These are phyloP conservation scores for Aspergillus mulundensis DNA, from an alignment of 495 filamentous ascomycete species.

Conservation along the genomic window DNA sequence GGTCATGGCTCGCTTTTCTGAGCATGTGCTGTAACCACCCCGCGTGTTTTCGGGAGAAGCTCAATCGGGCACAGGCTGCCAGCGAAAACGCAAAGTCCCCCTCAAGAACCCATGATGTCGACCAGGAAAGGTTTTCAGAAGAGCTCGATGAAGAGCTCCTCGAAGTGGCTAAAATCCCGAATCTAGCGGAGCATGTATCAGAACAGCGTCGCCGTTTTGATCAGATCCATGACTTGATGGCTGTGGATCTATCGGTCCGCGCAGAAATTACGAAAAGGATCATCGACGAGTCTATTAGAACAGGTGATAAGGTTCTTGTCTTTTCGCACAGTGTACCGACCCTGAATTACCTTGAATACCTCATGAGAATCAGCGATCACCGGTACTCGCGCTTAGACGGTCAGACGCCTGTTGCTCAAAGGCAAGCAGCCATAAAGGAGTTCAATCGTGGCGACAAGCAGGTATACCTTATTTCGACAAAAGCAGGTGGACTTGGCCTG, in stretches of 20 bases:
- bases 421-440: slow-evolving; percentile 57
- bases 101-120: slow-evolving; percentile 23
- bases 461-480: slow-evolving; percentile 79
- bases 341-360: slow-evolving; percentile 60
- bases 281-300: slow-evolving; percentile 52
- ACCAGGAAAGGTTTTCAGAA: slow-evolving; percentile 12
- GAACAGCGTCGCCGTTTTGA: slow-evolving; percentile 29
- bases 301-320: slow-evolving; percentile 66
- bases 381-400: slow-evolving; percentile 65
- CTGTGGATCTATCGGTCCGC: slow-evolving; percentile 57
- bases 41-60: slow-evolving; percentile 53
- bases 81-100: slow-evolving; percentile 15
- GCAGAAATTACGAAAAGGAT: slow-evolving; percentile 62
- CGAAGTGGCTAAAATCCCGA: slow-evolving; percentile 28
- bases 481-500: slow-evolving; percentile 73
- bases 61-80: slow-evolving; percentile 18
- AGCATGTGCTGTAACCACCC: slow-evolving; percentile 76
- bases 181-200: slow-evolving; percentile 16
- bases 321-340: slow-evolving; percentile 73
- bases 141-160: slow-evolving; percentile 23
- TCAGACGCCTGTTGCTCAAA: slow-evolving; percentile 40
- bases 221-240: slow-evolving; percentile 25
- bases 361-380: slow-evolving; percentile 42
- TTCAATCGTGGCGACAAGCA: slow-evolving; percentile 56
- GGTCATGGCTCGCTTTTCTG: slow-evolving; percentile 54